Evolutionary conservation across 495 filamentous ascomycete species (phyloP).

Genomic region (Aspergillus cavernicola): DNA sequence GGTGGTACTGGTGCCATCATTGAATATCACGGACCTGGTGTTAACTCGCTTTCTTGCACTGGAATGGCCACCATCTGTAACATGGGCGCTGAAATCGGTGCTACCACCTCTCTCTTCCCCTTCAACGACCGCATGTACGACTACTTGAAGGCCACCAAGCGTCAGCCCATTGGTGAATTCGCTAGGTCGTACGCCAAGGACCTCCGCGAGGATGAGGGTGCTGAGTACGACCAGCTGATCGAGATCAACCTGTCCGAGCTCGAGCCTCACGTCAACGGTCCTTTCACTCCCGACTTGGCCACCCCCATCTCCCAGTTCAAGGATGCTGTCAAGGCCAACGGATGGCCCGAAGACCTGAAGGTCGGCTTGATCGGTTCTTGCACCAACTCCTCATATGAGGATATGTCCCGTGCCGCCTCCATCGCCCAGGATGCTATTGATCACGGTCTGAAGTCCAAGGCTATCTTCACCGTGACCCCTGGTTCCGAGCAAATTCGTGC

Average conservation of each 20-base stretch:
- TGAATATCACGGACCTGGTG: constrained; percentile 88
- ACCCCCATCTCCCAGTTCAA: constrained; percentile 86
- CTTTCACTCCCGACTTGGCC: constrained; percentile 92
- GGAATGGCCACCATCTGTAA: constrained; percentile 93
- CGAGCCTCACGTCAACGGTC: constrained; percentile 96
- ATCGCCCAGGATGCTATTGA: constrained; percentile 85
- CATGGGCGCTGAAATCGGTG: constrained; percentile 92
- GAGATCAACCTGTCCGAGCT: constrained; percentile 87
- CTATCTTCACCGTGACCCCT: constrained; percentile 92
- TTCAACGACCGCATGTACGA: constrained; percentile 65
- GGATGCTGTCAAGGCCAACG: constrained; percentile 66
- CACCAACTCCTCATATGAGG: constrained; percentile 97
- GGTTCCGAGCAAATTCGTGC: constrained; percentile 96
- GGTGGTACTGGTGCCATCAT: constrained; percentile 93
- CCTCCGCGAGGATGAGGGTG: constrained; percentile 86
- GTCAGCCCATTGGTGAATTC: constrained; percentile 72
- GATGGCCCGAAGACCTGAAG: constrained; percentile 87
- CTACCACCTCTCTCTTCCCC: constrained; percentile 93
- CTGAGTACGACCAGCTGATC: constrained; percentile 84
- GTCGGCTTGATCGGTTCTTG: constrained; percentile 95
- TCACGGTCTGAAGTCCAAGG: constrained; percentile 82
- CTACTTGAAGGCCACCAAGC: constrained; percentile 84
- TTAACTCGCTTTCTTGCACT: constrained; percentile 83
- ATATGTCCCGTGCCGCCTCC: constrained; percentile 92
- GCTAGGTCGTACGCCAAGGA: constrained; percentile 62